These are phyloP conservation scores for Malus fusca DNA, from an alignment of 306 rosid species.

Conservation along the genomic window DNA sequence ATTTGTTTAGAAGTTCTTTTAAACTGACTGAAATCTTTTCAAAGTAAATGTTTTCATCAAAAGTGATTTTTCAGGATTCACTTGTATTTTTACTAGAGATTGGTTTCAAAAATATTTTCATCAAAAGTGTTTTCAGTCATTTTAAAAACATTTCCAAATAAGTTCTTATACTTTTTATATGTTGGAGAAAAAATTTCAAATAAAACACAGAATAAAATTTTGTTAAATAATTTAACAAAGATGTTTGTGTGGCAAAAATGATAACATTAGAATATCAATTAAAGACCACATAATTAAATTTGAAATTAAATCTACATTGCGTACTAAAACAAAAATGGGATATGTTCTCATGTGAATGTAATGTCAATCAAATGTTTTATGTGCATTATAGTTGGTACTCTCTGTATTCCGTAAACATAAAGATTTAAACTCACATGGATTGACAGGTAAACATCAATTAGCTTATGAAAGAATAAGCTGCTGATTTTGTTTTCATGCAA, in stretches of 20 bases:
- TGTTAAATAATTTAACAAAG: background rate
- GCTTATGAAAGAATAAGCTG: background rate
- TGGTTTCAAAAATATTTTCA: no score
- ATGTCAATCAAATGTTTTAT: background rate
- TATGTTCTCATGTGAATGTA: background rate
- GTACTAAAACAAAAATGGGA: background rate
- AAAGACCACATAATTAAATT: background rate
- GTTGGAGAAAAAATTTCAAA: background rate
- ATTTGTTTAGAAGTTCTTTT: no score
- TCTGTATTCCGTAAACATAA: background rate
- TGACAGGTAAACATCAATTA: slow-evolving; percentile 5
- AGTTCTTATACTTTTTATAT: no score
- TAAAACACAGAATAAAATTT: background rate
- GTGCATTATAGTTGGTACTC: background rate
- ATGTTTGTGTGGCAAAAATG: no score
- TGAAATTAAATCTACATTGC: background rate
- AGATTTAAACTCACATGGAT: background rate
- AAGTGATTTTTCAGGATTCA: no score
- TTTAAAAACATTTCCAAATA: no score
- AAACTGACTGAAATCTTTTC: no score
- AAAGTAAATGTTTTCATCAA: no score
- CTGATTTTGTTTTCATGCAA: background rate
- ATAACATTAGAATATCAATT: background rate
- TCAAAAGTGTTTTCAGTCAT: no score
- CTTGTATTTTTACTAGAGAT: no score